Conservation (phyloP, 306 rosid genomes). For the Rosa rugosa region DNA sequence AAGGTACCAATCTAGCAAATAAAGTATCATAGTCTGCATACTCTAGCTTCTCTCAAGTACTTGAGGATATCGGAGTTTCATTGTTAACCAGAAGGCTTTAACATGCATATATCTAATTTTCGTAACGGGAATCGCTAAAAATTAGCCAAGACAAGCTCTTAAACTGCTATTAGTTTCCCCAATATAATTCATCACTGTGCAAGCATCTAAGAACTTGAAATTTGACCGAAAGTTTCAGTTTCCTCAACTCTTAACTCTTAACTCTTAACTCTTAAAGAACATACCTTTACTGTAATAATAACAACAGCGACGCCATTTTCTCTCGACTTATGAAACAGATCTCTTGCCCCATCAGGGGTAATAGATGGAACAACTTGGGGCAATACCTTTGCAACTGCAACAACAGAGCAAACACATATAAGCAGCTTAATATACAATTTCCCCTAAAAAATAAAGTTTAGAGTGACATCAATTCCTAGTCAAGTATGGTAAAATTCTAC, state of each 20-base stretch:
- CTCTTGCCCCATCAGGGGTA: slow-evolving; percentile 21
- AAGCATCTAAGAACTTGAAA: neutral
- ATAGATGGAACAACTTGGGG: slow-evolving; percentile 27
- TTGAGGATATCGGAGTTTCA: neutral
- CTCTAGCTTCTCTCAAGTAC: neutral
- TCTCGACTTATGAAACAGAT: slow-evolving; percentile 24
- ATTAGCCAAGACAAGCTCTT: neutral
- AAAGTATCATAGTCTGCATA: neutral
- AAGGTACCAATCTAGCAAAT: neutral
- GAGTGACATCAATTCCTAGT: neutral
- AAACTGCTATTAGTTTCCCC: neutral
- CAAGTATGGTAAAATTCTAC: neutral
- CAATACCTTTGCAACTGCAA: slow-evolving; percentile 32
- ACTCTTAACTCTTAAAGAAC: neutral
- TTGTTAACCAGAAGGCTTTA: neutral
- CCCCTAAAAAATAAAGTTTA: neutral
- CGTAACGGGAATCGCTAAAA: neutral
- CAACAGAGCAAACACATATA: neutral
- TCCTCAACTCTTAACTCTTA: neutral
- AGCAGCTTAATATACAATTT: neutral
- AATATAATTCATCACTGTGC: neutral
- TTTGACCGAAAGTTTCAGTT: neutral
- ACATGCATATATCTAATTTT: neutral
- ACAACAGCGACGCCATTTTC: slow-evolving; percentile 23
- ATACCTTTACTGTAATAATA: slow-evolving; percentile 28